Evolutionary conservation across 163 green algal species (phyloP).

Genomic region (Scenedesmus sp.): DNA sequence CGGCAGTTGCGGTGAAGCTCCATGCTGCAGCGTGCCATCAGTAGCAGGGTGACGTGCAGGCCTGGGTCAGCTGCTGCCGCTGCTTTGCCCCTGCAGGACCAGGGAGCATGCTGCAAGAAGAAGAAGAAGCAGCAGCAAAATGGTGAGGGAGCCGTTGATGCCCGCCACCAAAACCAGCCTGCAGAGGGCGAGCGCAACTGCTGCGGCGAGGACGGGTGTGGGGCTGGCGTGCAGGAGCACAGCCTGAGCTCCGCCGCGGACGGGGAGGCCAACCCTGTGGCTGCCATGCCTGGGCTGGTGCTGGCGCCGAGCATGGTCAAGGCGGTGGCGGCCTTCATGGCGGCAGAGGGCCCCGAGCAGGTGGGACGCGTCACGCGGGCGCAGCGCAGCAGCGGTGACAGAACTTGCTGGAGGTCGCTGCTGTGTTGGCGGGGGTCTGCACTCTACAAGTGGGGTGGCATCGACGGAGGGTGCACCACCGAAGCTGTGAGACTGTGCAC

Average conservation of each 20-base stretch:
- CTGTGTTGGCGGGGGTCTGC: background rate
- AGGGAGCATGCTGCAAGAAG: constrained; percentile 8
- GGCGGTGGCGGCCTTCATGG: constrained; percentile 31
- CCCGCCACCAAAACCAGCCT: background rate
- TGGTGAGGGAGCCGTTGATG: background rate
- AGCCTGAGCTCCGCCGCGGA: constrained; percentile 31
- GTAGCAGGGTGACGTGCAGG: background rate
- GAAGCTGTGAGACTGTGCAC: too few species aligned
- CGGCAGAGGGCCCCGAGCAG: constrained; percentile 24
- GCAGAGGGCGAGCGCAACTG: constrained; percentile 7
- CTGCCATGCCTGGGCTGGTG: constrained; percentile 53
- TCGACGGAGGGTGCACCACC: too few species aligned
- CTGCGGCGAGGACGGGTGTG: constrained; percentile 32
- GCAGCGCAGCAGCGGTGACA: too few species aligned
- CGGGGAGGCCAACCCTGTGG: constrained; percentile 10
- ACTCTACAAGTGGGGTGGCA: background rate
- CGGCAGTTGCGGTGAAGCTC: background rate
- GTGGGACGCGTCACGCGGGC: background rate
- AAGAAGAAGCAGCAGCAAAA: constrained; percentile 18
- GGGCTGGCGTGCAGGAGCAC: constrained; percentile 29
- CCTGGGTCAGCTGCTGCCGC: background rate
- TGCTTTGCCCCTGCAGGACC: background rate
- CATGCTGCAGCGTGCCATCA: background rate
- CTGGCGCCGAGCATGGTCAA: constrained; percentile 12
- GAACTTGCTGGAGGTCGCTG: too few species aligned